Conservation (phyloP, 2,329 filamentous ascomycete species). For the Coniochaeta sp. region DNA sequence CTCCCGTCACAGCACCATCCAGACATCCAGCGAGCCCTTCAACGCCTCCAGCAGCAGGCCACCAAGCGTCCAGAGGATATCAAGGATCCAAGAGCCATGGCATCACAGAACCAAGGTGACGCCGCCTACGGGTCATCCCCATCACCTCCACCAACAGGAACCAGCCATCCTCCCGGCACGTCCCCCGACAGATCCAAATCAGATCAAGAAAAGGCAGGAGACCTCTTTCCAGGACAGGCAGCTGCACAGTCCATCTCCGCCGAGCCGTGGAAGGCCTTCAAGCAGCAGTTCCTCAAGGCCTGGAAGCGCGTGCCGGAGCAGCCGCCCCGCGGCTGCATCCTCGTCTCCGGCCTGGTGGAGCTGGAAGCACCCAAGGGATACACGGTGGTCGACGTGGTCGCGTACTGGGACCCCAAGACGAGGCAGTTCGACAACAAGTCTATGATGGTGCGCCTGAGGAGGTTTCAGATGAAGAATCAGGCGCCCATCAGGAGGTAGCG, state of each 20-base stretch:
- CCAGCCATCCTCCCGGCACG: background rate
- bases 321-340: constrained; percentile 43
- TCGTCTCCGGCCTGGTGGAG: constrained; percentile 47
- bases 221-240: constrained; percentile 13
- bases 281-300: constrained; percentile 30
- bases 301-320: constrained; percentile 35
- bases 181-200: background rate
- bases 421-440: constrained; percentile 32
- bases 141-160: background rate
- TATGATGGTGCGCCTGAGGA: constrained; percentile 31
- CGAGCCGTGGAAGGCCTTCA: constrained; percentile 24
- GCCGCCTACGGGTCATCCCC: constrained; percentile 7
- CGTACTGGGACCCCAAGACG: constrained; percentile 49
- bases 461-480: constrained; percentile 34
- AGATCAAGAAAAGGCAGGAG: constrained; percentile 3
- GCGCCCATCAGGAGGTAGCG: constrained; percentile 10
- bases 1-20: constrained; percentile 18
- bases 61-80: constrained; percentile 14
- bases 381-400: constrained; percentile 42
- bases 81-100: constrained; percentile 11
- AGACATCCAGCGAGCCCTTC: constrained; percentile 22
- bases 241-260: constrained; percentile 19
- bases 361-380: constrained; percentile 36
- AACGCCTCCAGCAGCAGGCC: constrained; percentile 15
- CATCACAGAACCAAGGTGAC: constrained; percentile 6